Base-by-base conservation (phyloP, 2,329 filamentous ascomycete species). In the Alternaria sp. region DNA sequence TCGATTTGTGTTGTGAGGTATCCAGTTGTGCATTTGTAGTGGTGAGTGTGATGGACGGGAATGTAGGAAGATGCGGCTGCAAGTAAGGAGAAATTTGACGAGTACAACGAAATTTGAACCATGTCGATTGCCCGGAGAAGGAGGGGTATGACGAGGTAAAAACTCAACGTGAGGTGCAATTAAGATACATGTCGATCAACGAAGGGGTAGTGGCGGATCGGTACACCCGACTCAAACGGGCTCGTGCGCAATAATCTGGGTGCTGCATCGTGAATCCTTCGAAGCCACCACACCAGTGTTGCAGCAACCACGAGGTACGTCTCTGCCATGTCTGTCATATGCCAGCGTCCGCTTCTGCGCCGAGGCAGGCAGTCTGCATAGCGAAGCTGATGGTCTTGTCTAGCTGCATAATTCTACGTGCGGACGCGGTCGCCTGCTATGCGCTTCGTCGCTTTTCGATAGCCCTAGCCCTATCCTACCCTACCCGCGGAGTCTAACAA, bases 211-310 rank as follows among this genome's bases (percentile, higher is more conserved):
- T 44, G 56, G 48, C 60, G 54, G 55, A 56, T 54, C 54, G 41
- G 61, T 60, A 57, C 47, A 47, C 47, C 52, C 53, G 49, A 38
- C 46, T 38, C 44, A 46, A 57, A 48, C 38, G 39, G 62, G 57
- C 62, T 63, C 64, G 61, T 63, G 66, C 66, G 56, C 64, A 55
- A 56, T 51, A 54, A 44, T 53, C 52, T 57, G 51, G 48, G 46
- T 60, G 39, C 59, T 68, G 70, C 66, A 65, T 59, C 62, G 46
- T 59, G 62, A 64, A 67, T 69, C 63, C 66, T 68, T 64, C 65
- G 54, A 63, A 62, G 65, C 66, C 63, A 66, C 64, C 62, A 62
- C 54, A 57, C 59, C 61, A 59, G 51, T 58, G 22, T 36, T 51
- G 59, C 59, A 53, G 61, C 58, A 16, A 38, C 49, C 53, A 55